Conservation (phyloP, 805 yeast genomes). For the Saccharomycopsis fibuligera region DNA sequence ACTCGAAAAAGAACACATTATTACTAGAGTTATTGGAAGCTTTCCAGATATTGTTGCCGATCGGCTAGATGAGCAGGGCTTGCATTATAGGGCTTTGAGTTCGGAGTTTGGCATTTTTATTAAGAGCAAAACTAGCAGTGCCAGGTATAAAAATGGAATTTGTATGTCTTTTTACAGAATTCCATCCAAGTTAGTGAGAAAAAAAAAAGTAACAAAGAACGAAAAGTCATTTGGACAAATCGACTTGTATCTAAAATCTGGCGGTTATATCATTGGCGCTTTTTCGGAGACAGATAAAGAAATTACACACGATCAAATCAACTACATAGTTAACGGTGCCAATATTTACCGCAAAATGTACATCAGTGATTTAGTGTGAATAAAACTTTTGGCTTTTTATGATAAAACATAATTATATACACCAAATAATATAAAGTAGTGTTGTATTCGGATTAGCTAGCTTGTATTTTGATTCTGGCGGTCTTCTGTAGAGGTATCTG, state of each 20-base stretch:
- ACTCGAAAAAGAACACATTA: slow-evolving; percentile 34
- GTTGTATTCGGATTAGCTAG: no score
- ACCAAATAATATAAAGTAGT: no score
- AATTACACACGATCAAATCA: slow-evolving; percentile 34
- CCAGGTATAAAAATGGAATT: slow-evolving; percentile 41
- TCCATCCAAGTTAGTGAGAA: slow-evolving; percentile 39
- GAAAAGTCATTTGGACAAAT: slow-evolving; percentile 23
- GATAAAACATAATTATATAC: no score
- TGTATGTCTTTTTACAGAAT: slow-evolving; percentile 47
- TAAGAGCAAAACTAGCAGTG: slow-evolving; percentile 27
- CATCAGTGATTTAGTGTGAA: no score
- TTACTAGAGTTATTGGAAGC: slow-evolving; percentile 42
- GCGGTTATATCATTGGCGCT: slow-evolving; percentile 46
- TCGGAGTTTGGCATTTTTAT: slow-evolving; percentile 49
- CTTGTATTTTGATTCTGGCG: no score
- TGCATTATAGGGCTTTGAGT: slow-evolving; percentile 40
- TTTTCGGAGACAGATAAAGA: slow-evolving; percentile 32
- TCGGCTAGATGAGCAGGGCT: slow-evolving; percentile 29
- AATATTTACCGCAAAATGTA: slow-evolving; percentile 44
- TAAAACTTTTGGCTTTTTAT: no score
- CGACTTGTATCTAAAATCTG: slow-evolving; percentile 43
- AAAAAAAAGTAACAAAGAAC: slow-evolving; percentile 23
- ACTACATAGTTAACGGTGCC: slow-evolving; percentile 40
- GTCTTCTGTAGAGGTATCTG: no score
- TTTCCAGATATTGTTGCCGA: slow-evolving; percentile 21